Evolutionary conservation across 1,139 yeast genomes (phyloP), one percentile per base, ranked within the genome.

Genomic region (Eremothecium coryli): DNA sequence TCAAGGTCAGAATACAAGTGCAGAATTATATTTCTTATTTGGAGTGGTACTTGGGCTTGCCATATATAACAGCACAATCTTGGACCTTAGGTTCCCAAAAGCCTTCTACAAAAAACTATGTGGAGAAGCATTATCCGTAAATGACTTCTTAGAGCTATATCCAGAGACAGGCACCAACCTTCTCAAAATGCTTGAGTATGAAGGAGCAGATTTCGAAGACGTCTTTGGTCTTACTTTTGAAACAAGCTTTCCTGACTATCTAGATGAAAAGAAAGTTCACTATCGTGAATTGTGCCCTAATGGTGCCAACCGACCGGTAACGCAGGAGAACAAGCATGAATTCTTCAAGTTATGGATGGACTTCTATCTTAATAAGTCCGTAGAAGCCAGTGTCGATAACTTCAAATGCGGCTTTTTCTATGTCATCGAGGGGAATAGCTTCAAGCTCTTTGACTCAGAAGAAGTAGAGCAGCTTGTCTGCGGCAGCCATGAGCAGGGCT

Each of bases 31-130:
- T 57, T 79, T 74, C 50, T 62, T 85, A 29, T 77, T 86, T 38
- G 97, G 97, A 0, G 82, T 84, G 1, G 77, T 85, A 1, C 60
- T 90, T 30, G 97, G 96, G 0, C 66, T 90, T 48, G 96, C 97
- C 0, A 76, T 90, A 28, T 86, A 84, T 56, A 90, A 90, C 56
- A 82, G 95, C 0, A 81, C 90, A 1, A 85, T 88, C 31, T 62
- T 90, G 32, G 95, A 86, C 51, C 62, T 86, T 36, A 71, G 71
- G 33, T 75, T 90, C 41, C 95, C 97, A 0, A 62, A 65, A 26
- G 82, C 82, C 0, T 58, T 86, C 32, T 90, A 81, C 60, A 88
- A 84, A 58, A 70, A 82, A 41, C 61, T 90, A 29, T 62, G 85
- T 41, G 74, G 73, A 3, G 65, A 70, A 35, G 70, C 70, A 1